These are phyloP conservation scores for Suillus tomentosus DNA, from an alignment of 768 basidiomycete species.

Conservation along the genomic window DNA sequence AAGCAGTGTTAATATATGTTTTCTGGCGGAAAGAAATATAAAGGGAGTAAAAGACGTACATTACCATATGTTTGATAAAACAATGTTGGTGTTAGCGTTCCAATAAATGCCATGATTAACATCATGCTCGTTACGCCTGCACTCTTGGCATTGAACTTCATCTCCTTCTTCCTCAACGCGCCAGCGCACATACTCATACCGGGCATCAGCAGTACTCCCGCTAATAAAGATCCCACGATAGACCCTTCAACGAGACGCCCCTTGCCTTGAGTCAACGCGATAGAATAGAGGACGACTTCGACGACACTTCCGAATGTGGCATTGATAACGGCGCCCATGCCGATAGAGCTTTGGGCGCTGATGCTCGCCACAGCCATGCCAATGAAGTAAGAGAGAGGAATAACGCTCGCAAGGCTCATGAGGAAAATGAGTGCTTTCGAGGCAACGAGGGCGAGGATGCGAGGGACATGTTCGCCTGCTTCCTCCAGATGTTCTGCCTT, in stretches of 20 bases:
- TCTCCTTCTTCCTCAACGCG: slow-evolving; percentile 89
- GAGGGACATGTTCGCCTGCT: slow-evolving; percentile 57
- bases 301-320: slow-evolving; percentile 99
- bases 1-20: slow-evolving; percentile 18
- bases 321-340: slow-evolving; percentile 99
- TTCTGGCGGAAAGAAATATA: slow-evolving; percentile 5
- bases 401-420: slow-evolving; percentile 84
- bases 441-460: slow-evolving; percentile 67
- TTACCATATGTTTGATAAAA: slow-evolving; percentile 99
- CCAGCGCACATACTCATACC: slow-evolving; percentile 94
- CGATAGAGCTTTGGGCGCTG: slow-evolving; percentile 97
- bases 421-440: slow-evolving; percentile 82
- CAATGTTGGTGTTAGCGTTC: slow-evolving; percentile 89
- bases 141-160: slow-evolving; percentile 98
- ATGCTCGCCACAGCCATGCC: slow-evolving; percentile 99
- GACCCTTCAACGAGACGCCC: slow-evolving; percentile 96
- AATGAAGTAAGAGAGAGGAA: slow-evolving; percentile 98
- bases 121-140: slow-evolving; percentile 99
- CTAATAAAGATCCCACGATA: slow-evolving; percentile 92
- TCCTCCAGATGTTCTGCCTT: slow-evolving; percentile 62
- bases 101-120: slow-evolving; percentile 99
- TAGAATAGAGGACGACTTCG: slow-evolving; percentile 90
- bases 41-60: slow-evolving; percentile 51
- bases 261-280: slow-evolving; percentile 88
- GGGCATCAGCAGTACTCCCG: slow-evolving; percentile 96